Evolutionary conservation across 2,329 filamentous ascomycete species (phyloP), one percentile per base, ranked within the genome.

Genomic region (Rhynchosporium secalis): DNA sequence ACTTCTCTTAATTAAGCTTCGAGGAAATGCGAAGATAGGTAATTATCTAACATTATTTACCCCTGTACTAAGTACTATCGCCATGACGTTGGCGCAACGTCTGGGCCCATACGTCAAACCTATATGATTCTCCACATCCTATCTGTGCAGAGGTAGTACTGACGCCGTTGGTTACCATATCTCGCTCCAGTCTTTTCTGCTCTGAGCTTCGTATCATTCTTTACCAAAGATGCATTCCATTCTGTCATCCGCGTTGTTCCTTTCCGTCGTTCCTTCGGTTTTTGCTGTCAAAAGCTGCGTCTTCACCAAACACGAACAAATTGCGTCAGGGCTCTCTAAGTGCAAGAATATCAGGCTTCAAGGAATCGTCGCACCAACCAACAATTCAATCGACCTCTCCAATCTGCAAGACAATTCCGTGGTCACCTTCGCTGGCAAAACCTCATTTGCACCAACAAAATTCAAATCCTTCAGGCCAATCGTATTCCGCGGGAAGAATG

Each of bases 391-490:
- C 2, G 81, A 87, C 69, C 72, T 87, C 56, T 81, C 83, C 8
- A 76, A 78, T 38, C 75, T 86, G 49, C 77, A 79, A 15, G 72
- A 75, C 26, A 80, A 80, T 64, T 82, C 83, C 13, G 78, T 72
- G 31, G 78, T 89, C 64, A 85, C 81, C 63, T 90, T 90, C 75
- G 76, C 83, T 58, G 87, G 87, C 31, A 83, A 77, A 12, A 90
- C 86, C 12, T 70, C 71, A 3, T 72, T 73, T 52, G 70, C 48
- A 15, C 72, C 69, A 43, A 71, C 71, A 3, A 70, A 72, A 41
- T 62, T 56, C 10, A 68, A 61, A 29, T 46, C 28, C 1, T 73
- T 71, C 49, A 58, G 66, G 26, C 68, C 70, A 1, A 72, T 73
- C 10, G 78, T 79, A 26, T 77, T 89, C 64, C 81, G 81, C 1